phyloP scores from a whole-genome alignment of 2,329 filamentous ascomycete genomes.

The Mycocentrospora acerina region DNA sequence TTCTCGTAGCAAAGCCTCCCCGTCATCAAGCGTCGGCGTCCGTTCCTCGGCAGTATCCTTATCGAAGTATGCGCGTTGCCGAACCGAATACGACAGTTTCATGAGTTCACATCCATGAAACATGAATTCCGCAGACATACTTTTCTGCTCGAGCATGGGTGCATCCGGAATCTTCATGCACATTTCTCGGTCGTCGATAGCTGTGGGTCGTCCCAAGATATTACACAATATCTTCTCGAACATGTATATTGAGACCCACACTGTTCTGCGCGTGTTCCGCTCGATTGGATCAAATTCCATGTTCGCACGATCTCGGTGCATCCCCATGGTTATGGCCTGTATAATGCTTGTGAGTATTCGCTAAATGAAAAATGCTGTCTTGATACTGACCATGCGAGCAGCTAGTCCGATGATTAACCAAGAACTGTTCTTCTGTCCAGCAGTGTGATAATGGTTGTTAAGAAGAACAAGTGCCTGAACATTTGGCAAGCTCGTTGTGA shows the following conservation, averaged over 20 bases:
- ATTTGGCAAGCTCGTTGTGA: constrained; percentile 44
- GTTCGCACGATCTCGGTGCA: constrained; percentile 47
- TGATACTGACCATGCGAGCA: constrained; percentile 38
- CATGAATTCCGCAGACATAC: constrained; percentile 18
- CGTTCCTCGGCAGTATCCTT: constrained; percentile 19
- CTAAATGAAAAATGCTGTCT: neutral
- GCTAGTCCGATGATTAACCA: constrained; percentile 47
- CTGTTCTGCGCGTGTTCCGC: constrained; percentile 24
- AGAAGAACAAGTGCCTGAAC: constrained; percentile 48
- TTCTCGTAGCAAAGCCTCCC: constrained; percentile 21
- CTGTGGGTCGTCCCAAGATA: constrained; percentile 27
- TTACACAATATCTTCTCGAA: constrained; percentile 29
- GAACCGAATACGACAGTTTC: constrained; percentile 21
- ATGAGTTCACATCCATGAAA: constrained; percentile 10
- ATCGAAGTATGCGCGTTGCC: constrained; percentile 27
- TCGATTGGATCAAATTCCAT: constrained; percentile 40
- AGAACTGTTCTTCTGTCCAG: constrained; percentile 46
- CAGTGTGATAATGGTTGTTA: constrained; percentile 46
- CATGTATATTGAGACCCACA: constrained; percentile 30
- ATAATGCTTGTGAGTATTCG: neutral
- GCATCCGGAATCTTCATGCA: constrained; percentile 22
- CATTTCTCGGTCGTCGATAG: constrained; percentile 28
- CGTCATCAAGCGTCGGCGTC: constrained; percentile 18
- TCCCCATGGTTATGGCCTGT: constrained; percentile 46
- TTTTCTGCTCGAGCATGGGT: constrained; percentile 17